Conservation (phyloP, 257 asterid genomes). For the Ilex aquifolium region DNA sequence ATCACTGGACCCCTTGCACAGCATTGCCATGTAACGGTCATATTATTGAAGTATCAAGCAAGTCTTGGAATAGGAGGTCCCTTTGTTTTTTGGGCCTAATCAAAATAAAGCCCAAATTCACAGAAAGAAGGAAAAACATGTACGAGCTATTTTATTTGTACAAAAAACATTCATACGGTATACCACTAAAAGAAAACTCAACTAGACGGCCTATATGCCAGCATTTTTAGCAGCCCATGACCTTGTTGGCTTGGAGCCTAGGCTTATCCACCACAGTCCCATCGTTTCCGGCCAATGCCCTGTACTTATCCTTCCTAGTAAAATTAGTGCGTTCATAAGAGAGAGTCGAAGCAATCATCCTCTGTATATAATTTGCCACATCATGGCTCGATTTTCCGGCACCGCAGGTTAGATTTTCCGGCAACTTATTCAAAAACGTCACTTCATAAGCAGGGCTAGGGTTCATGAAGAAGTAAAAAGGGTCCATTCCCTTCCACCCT, state of each 20-base stretch:
- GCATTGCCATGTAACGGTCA: too few relatives aligned
- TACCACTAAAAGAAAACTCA: too few relatives aligned
- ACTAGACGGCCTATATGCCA: background rate
- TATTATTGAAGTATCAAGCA: too few relatives aligned
- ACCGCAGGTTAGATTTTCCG: conserved; percentile 39
- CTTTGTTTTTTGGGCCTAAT: too few relatives aligned
- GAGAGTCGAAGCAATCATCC: conserved; percentile 51
- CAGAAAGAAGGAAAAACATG: too few relatives aligned
- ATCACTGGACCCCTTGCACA: too few relatives aligned
- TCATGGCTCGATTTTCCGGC: conserved; percentile 73
- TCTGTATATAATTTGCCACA: conserved; percentile 71
- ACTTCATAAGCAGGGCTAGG: conserved; percentile 78
- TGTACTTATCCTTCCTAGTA: conserved; percentile 82
- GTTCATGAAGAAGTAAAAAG: conserved; percentile 81
- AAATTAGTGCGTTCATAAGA: conserved; percentile 68
- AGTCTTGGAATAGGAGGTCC: too few relatives aligned
- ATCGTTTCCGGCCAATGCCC: conserved; percentile 74
- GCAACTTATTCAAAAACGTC: conserved; percentile 57
- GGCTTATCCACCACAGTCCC: conserved; percentile 46
- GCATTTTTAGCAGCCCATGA: conserved; percentile 39
- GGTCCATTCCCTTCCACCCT: conserved; percentile 88
- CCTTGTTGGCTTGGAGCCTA: conserved; percentile 11
- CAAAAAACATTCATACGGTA: too few relatives aligned
- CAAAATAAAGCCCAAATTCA: too few relatives aligned
- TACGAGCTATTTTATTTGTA: too few relatives aligned